phyloP scores from a whole-genome alignment of 331 rosid genomes.

The Pyrus hybrid region DNA sequence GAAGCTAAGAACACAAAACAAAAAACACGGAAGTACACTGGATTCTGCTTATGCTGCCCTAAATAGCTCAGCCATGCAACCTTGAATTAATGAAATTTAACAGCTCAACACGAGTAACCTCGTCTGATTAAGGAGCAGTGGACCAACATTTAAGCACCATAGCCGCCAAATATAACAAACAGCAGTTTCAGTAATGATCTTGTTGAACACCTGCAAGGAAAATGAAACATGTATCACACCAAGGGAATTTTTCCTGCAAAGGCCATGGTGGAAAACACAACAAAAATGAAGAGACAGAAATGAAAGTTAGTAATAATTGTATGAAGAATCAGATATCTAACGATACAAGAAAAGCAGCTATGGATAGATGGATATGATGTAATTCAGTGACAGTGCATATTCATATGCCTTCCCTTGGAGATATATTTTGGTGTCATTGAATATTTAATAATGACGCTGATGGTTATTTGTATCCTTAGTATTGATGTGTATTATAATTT shows the following conservation, averaged over 20 bases:
- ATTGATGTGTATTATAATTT: slow-evolving; percentile 3
- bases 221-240: neutral
- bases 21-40: neutral
- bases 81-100: neutral
- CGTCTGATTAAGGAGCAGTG: neutral
- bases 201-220: neutral
- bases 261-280: neutral
- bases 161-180: neutral
- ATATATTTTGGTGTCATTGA: neutral
- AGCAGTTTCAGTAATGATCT: neutral
- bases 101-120: neutral
- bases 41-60: neutral
- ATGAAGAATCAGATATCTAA: neutral
- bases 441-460: neutral
- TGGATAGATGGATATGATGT: neutral
- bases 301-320: neutral
- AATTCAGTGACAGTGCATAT: neutral
- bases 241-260: neutral
- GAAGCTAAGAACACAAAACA: neutral
- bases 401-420: neutral
- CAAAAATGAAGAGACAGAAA: neutral
- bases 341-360: neutral
- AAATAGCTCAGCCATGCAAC: neutral
- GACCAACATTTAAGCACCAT: neutral
- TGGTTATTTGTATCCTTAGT: neutral